Conservation (phyloP, 192 early-diverging fungal species). For the Podila verticillata region DNA sequence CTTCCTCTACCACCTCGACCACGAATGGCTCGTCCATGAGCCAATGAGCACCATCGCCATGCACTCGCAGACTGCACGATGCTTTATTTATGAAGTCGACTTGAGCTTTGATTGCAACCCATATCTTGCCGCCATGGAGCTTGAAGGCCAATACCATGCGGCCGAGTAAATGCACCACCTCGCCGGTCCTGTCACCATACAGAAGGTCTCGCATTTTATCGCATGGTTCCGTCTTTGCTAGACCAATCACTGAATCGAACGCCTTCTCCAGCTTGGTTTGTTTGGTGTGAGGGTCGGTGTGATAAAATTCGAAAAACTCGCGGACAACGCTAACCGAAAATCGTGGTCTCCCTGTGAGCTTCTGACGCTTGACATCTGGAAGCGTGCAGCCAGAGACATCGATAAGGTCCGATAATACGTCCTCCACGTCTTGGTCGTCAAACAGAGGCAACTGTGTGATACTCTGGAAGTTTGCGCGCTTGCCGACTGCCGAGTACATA, state of each 20-base stretch:
- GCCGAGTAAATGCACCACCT: constrained; percentile 15
- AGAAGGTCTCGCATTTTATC: constrained; percentile 1
- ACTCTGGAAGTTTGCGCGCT: constrained; percentile 8
- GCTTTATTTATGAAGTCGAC: constrained; percentile 10
- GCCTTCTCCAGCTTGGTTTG: constrained; percentile 24
- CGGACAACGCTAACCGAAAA: constrained; percentile 14
- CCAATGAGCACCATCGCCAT: constrained; percentile 7
- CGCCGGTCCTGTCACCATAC: not conserved
- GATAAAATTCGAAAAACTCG: constrained; percentile 13
- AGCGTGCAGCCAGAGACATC: constrained; percentile 5
- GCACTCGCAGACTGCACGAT: constrained; percentile 8
- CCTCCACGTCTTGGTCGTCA: constrained; percentile 5
- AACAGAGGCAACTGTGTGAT: constrained; percentile 16
- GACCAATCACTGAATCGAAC: constrained; percentile 9
- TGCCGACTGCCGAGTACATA: constrained; percentile 26
- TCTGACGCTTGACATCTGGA: constrained; percentile 7
- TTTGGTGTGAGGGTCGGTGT: not conserved
- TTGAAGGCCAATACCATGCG: constrained; percentile 41
- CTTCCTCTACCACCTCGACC: constrained; percentile 22
- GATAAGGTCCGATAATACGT: not conserved
- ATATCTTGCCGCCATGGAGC: constrained; percentile 21
- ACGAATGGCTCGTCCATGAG: constrained; percentile 19
- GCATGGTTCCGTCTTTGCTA: constrained; percentile 1
- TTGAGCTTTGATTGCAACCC: constrained; percentile 3
- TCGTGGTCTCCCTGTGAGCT: constrained; percentile 13